Conservation (phyloP, 257 asterid species). For the Salvia rosmarinus region DNA sequence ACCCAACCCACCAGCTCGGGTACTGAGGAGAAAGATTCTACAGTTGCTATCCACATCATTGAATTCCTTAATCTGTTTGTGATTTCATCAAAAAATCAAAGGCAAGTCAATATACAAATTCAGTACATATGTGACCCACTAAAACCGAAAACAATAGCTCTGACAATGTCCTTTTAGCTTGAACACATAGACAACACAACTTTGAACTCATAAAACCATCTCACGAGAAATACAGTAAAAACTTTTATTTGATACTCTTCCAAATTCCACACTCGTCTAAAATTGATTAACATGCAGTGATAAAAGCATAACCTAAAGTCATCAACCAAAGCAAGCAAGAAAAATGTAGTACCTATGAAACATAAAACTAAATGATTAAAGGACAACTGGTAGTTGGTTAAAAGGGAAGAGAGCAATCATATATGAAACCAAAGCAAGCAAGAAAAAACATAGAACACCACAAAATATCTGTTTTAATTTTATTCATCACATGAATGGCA, state of each 20-base stretch:
- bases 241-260: background rate
- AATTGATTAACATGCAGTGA: background rate
- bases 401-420: background rate
- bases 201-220: background rate
- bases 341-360: background rate
- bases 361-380: background rate
- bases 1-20: slow-evolving; percentile 99
- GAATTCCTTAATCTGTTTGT: slow-evolving; percentile 81
- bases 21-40: slow-evolving; percentile 90
- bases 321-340: slow-evolving; percentile 4
- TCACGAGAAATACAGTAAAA: background rate
- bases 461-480: background rate
- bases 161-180: background rate
- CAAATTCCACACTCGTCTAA: background rate
- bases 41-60: slow-evolving; percentile 61
- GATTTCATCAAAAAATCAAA: slow-evolving; percentile 28
- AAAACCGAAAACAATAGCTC: slow-evolving; percentile 15
- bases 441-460: slow-evolving; percentile 1
- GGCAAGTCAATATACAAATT: slow-evolving; percentile 19
- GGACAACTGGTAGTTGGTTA: slow-evolving; percentile 4
- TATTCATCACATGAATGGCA: background rate
- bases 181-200: background rate
- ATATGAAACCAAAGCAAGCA: slow-evolving; percentile 11
- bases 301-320: background rate
- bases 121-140: slow-evolving; percentile 7